phyloP scores from a whole-genome alignment of 2,329 filamentous ascomycete genomes.

The Talaromyces albobiverticillius region DNA sequence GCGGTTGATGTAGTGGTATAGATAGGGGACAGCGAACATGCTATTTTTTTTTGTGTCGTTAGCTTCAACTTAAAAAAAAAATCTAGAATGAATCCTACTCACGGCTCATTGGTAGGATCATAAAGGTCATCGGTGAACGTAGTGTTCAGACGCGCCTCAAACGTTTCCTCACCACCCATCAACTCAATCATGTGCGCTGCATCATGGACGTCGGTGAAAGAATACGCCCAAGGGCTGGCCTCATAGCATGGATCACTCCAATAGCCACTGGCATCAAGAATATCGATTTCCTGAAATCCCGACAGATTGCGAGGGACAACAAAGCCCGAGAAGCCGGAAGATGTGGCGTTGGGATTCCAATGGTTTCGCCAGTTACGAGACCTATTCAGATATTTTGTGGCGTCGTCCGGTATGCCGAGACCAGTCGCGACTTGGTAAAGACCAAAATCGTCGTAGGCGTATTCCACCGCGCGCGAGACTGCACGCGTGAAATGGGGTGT shows the following conservation, averaged over 20 bases:
- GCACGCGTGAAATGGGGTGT: conserved; percentile 68
- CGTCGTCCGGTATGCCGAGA: conserved; percentile 54
- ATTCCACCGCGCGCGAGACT: conserved; percentile 72
- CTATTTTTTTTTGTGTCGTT: neutral
- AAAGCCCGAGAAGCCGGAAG: conserved; percentile 64
- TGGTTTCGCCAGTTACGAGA: conserved; percentile 68
- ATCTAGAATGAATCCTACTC: conserved; percentile 28
- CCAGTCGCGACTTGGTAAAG: conserved; percentile 61
- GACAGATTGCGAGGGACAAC: conserved; percentile 68
- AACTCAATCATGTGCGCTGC: conserved; percentile 53
- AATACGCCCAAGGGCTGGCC: conserved; percentile 69
- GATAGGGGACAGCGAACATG: conserved; percentile 49
- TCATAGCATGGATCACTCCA: conserved; percentile 70
- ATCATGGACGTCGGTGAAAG: conserved; percentile 70
- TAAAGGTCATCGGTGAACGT: conserved; percentile 58
- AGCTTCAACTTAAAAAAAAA: neutral
- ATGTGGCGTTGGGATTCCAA: conserved; percentile 60
- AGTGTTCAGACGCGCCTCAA: conserved; percentile 51
- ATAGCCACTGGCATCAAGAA: conserved; percentile 63
- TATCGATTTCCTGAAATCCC: conserved; percentile 65
- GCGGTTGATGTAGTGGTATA: conserved; percentile 64
- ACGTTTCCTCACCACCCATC: conserved; percentile 49
- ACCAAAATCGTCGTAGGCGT: conserved; percentile 74
- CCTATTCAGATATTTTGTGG: conserved; percentile 57
- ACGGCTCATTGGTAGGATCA: conserved; percentile 67